Base-by-base conservation (phyloP, 1,284 basidiomycete genomes). In the Ustilago xerochloae region DNA sequence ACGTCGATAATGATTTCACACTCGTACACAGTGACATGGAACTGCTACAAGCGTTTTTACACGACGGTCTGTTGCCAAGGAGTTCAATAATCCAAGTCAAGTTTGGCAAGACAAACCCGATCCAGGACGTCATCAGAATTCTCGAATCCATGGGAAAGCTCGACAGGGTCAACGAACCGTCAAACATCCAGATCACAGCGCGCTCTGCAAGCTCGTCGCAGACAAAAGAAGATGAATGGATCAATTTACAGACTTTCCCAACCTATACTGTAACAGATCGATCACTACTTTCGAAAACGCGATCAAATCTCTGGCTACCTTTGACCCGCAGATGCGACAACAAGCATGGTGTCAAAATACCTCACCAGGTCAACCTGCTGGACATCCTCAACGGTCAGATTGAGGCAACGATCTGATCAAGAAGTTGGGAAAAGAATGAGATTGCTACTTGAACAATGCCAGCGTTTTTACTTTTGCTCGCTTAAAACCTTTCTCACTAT, bases 401-500 rank as follows among this genome's bases (percentile, higher is more conserved):
- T 4, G 15, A 4, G 10, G 3, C 32, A 46, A 24, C 41, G 10
- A 7, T 9, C 10, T 43, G 41, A 24, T 43, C 4, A 6, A 26
- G 18, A 20, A 39, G 22, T 12, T n/a, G n/a, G n/a, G n/a, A 22
- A 15, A 26, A 26, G 6, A 7, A 6, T 13, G 47, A 13, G 15
- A 43, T 29, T 38, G 16, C 16, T 33, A 4, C 13, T 8, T 15
- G 29, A 48, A n/a, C n/a, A 46, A n/a, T 29, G 47, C 6, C n/a
- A 20, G 8, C 22, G 20, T 36, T 15, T 16, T 32, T 47, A 64
- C 58, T 69, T 68, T 24, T 74, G 62, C 50, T 74, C 71, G 54
- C 58, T 65, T 5, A 76, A 53, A 29, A 76, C 74, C 49, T 62
- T 76, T 36, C 69, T 18, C 8, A 76, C 69, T 53, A 72, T 68